These are phyloP conservation scores for Talaromyces sp. DNA, from an alignment of 2,329 filamentous ascomycete genomes.

Conservation along the genomic window DNA sequence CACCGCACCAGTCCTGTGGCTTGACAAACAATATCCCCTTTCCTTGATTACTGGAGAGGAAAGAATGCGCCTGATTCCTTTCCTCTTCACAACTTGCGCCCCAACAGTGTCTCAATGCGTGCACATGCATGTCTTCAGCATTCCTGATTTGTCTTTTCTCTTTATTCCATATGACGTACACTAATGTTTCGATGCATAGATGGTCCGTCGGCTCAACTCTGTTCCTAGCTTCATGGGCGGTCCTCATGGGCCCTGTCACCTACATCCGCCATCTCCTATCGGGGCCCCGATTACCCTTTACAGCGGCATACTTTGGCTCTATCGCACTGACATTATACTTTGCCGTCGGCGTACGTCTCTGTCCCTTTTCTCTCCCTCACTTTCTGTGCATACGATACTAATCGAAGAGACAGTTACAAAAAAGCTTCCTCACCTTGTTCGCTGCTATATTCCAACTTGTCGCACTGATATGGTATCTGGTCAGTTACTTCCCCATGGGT, in stretches of 20 bases:
- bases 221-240: constrained; percentile 88
- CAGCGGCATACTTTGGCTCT: constrained; percentile 89
- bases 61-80: constrained; percentile 13
- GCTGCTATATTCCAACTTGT: constrained; percentile 79
- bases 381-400: background rate
- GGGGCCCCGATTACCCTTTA: constrained; percentile 81
- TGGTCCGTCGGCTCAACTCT: constrained; percentile 91
- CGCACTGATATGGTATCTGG: constrained; percentile 83
- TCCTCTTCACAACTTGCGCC: background rate
- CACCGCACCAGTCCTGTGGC: constrained; percentile 13
- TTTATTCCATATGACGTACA: background rate
- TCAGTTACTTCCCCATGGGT: constrained; percentile 98
- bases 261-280: constrained; percentile 85
- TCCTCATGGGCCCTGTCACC: constrained; percentile 83
- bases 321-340: constrained; percentile 89
- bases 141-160: background rate
- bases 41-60: background rate
- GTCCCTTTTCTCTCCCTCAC: constrained; percentile 15
- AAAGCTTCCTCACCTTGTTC: constrained; percentile 77
- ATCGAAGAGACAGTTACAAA: constrained; percentile 62
- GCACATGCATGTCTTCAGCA: background rate
- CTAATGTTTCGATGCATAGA: constrained; percentile 48
- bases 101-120: background rate
- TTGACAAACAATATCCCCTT: constrained; percentile 9
- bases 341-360: constrained; percentile 72